Conservation (phyloP, 345 rosid genomes). For the Limnanthes douglasii region DNA sequence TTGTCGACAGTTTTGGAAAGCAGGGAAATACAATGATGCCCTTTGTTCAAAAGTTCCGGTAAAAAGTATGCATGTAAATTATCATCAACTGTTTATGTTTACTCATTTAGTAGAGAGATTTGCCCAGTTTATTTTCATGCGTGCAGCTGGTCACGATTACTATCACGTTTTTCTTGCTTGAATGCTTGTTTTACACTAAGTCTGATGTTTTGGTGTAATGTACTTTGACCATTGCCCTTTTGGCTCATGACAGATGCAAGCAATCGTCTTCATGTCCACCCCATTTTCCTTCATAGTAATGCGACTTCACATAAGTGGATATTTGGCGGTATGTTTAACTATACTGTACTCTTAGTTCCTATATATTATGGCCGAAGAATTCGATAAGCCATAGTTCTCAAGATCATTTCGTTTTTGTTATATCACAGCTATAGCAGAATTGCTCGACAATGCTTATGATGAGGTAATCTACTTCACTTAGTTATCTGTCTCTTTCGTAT, state of each 20-base stretch:
- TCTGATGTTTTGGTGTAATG: not conserved
- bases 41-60: slow-evolving; percentile 27
- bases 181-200: not conserved
- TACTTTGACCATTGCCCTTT: no score
- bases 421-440: slow-evolving; percentile 78
- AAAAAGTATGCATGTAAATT: slow-evolving; percentile 37
- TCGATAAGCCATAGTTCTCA: no score
- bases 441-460: slow-evolving; percentile 90
- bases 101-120: slow-evolving; percentile 4
- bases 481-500: no score
- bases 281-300: slow-evolving; percentile 95
- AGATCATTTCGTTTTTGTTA: slow-evolving; percentile 7
- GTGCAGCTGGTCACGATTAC: not conserved
- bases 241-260: slow-evolving; percentile 30
- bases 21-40: slow-evolving; percentile 52
- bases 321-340: slow-evolving; percentile 65
- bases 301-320: slow-evolving; percentile 99
- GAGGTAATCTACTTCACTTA: no score
- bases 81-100: slow-evolving; percentile 2
- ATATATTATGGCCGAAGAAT: no score
- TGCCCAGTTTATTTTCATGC: not conserved
- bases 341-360: not conserved
- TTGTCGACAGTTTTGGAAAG: slow-evolving; percentile 91
- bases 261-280: slow-evolving; percentile 79
- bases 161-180: not conserved